Percentiles rank a stretch among this genome's conserved stretches.
These are phyloP conservation scores for Verticillium nonalfalfae DNA, from an alignment of 2,329 filamentous ascomycete genomes.

Conservation along the genomic window DNA sequence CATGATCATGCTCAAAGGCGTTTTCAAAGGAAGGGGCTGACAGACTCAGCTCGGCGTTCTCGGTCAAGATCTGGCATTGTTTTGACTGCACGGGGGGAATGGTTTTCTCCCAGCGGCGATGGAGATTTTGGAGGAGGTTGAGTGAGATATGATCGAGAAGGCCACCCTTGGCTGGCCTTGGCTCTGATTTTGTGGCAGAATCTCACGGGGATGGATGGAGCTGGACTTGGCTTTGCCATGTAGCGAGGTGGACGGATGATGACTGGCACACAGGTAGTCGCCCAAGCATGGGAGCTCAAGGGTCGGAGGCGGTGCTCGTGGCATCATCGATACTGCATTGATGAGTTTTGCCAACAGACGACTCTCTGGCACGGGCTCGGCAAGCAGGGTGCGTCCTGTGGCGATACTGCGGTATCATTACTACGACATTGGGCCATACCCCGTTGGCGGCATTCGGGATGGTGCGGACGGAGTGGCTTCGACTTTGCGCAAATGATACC, in stretches of 20 bases:
- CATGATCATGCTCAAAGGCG: background rate
- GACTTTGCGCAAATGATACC: slow-evolving; percentile 3
- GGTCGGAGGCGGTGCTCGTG: background rate
- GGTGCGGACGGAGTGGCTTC: background rate
- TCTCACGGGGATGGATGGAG: background rate
- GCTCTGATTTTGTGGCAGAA: background rate
- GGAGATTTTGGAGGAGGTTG: background rate
- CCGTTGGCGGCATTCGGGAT: background rate
- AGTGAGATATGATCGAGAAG: background rate
- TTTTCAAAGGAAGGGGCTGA: background rate
- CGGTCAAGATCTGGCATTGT: background rate
- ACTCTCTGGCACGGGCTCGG: background rate
- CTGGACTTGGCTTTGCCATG: background rate
- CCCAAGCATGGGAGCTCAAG: background rate
- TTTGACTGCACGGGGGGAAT: background rate
- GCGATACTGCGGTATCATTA: background rate
- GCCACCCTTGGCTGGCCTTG: background rate
- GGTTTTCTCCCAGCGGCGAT: background rate
- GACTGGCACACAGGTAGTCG: background rate
- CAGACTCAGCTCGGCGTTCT: background rate
- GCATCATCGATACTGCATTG: background rate
- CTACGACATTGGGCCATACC: background rate
- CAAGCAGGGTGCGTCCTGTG: background rate
- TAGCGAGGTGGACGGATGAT: background rate
- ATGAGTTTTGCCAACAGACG: background rate